Base-by-base conservation (phyloP, 2,329 filamentous ascomycete species). In the Paracorniculantispora psalliotae region DNA sequence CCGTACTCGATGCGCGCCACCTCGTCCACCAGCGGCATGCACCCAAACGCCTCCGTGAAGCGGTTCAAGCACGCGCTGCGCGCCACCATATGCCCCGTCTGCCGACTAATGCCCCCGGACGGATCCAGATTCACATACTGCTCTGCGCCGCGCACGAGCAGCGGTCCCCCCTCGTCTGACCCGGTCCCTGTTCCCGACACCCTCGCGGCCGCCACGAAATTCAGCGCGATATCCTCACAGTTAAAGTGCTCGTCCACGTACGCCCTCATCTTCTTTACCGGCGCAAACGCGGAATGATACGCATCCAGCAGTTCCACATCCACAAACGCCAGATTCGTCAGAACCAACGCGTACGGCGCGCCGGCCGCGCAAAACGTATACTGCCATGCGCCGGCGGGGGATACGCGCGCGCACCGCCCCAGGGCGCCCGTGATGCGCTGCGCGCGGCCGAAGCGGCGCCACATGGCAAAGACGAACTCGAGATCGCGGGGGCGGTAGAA, bases 171-270 rank as follows among this genome's bases (percentile, higher is more conserved):
- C 73, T 75, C 37, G 25, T 23, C 37, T n/a, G 25, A 37, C 15
- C 25, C 30, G 15, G 49, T 41, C 8, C 41, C 49, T 10, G 33
- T 33, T n/a, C 3, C 15, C 39, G 51, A 23, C 26, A 30, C 17
- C 39, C 76, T 60, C 19, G 69, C 62, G 2, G 70, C 69, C 7
- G 68, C 65, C 28, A 75, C 63, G 39, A 69, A 75, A 64, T 76
- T 76, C 54, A 76, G 60, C 21, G 71, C 74, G 60, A 76, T 69
- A 53, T 76, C 73, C 61, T 76, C 74, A 67, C 74, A 76, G 63
- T 76, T 75, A 66, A 73, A 70, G 46, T 69, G 64, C 19, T 70
- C 61, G 25, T 75, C 73, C 15, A 76, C 72, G 57, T 74, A 72
- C 1, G 69, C 63, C 2, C 74, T 70, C 23, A 76, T 67, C 53